These are phyloP conservation scores for Castanea mollissima DNA, from an alignment of 306 rosid genomes.

Conservation along the genomic window DNA sequence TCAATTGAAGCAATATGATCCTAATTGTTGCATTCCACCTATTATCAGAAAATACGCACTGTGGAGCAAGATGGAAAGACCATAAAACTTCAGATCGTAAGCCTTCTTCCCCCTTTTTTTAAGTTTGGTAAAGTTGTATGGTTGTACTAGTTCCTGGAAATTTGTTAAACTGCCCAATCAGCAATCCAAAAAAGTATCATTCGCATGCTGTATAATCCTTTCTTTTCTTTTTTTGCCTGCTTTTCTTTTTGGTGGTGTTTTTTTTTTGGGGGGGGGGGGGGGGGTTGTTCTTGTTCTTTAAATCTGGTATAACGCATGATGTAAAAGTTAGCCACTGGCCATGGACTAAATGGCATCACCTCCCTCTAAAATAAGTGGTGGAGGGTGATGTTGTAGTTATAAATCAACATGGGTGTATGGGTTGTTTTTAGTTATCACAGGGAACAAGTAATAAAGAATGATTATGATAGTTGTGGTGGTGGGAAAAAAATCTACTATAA, in stretches of 20 bases:
- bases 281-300: too few relatives aligned
- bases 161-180: not conserved
- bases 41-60: constrained; percentile 49
- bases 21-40: not conserved
- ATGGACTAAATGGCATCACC: not conserved
- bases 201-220: not conserved
- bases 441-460: not conserved
- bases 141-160: not conserved
- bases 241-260: not conserved
- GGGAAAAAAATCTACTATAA: not conserved
- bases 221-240: not conserved
- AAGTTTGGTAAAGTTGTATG: not conserved
- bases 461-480: not conserved
- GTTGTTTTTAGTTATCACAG: not conserved
- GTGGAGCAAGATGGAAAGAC: constrained; percentile 62
- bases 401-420: not conserved
- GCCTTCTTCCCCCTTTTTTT: not conserved
- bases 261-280: not conserved
- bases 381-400: not conserved
- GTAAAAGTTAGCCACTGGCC: not conserved
- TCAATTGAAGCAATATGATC: not conserved
- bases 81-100: constrained; percentile 54
- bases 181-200: not conserved
- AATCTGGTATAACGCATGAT: not conserved
- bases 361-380: not conserved